Base-by-base conservation (phyloP, 306 rosid species). In the Castanea sativa region DNA sequence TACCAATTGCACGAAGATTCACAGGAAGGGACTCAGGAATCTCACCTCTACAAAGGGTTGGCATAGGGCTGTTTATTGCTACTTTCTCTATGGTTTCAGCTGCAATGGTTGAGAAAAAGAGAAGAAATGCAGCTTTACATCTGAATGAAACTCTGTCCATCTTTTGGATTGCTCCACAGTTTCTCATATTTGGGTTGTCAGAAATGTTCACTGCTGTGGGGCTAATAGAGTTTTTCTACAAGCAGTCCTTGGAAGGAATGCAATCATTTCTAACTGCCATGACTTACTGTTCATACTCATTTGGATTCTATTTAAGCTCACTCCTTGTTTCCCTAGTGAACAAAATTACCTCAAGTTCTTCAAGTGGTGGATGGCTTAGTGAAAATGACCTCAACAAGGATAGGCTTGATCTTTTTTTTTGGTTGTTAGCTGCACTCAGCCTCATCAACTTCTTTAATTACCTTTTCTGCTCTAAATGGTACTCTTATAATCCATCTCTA, bases 201-300 rank as follows among this genome's bases (percentile, higher is more conserved):
- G 92, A 90, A 81, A 79, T 88, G 84, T 86, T 90, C 51, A 88
- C 94, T 0, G 90, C 89, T 0, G 94, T 90, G 19, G 94, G 94
- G 51, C 87, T 88, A 0, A 71, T 90, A 1, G 94, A 90, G 79
- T 90, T 90, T 69, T 88, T 90, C 78, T 90, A 90, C 82, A 85
- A 74, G 55, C 90, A 90, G 53, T 83, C 94, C 0, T 30, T 81
- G 79, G 88, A 86, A 23, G 90, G 92, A 20, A 88, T 90, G 94
- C 92, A 88, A 10, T 78, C 90, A 27, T 86, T 86, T 80, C 75
- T 88, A n/a, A 88, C 92, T 1, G 91, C 91, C 65, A 85, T 90
- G 87, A 85, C 92, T 3, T 90, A 86, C 55, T 90, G 94, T 55
- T 88, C 93, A 1, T 88, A 88, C 84, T 88, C 94, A 2, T 85